Conservation (phyloP, 2,329 filamentous ascomycete species). For the Cyclaneusma minus region DNA sequence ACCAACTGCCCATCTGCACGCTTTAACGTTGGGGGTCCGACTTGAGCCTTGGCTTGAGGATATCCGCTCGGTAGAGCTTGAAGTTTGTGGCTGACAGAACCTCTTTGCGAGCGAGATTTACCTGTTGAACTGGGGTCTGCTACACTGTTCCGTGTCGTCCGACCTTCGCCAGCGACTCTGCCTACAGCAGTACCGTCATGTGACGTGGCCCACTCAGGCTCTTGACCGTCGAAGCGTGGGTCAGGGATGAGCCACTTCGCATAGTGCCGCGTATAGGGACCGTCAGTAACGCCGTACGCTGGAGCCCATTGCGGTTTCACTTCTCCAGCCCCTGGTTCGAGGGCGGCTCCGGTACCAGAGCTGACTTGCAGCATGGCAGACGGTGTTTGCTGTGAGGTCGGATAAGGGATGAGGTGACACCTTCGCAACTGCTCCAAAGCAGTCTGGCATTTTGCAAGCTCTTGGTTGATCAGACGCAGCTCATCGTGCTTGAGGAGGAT, state of each 20-base stretch:
- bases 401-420: slow-evolving; percentile 84
- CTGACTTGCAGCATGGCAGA: slow-evolving; percentile 55
- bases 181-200: slow-evolving; percentile 13
- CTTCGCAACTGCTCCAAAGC: slow-evolving; percentile 87
- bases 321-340: slow-evolving; percentile 45
- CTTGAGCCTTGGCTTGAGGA: slow-evolving; percentile 62
- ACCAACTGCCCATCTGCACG: slow-evolving; percentile 75
- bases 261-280: slow-evolving; percentile 88
- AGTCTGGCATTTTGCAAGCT: slow-evolving; percentile 87
- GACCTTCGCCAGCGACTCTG: slow-evolving; percentile 45
- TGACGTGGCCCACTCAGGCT: slow-evolving; percentile 23
- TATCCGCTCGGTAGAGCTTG: slow-evolving; percentile 58
- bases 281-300: slow-evolving; percentile 80
- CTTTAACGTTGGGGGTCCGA: slow-evolving; percentile 70
- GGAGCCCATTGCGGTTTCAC: slow-evolving; percentile 62
- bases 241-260: slow-evolving; percentile 90
- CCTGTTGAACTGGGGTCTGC: slow-evolving; percentile 31
- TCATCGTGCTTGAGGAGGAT: slow-evolving; percentile 91
- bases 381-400: slow-evolving; percentile 51
- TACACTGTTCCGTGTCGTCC: slow-evolving; percentile 65
- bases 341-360: slow-evolving; percentile 56
- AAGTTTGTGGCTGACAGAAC: slow-evolving; percentile 42
- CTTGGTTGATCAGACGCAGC: slow-evolving; percentile 84
- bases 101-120: slow-evolving; percentile 41
- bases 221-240: slow-evolving; percentile 62